A percentile compares a stretch with the other conserved stretches of the same genome.
Conservation (phyloP, 2,329 filamentous ascomycete genomes). For the Colletotrichum euphorbiae region DNA sequence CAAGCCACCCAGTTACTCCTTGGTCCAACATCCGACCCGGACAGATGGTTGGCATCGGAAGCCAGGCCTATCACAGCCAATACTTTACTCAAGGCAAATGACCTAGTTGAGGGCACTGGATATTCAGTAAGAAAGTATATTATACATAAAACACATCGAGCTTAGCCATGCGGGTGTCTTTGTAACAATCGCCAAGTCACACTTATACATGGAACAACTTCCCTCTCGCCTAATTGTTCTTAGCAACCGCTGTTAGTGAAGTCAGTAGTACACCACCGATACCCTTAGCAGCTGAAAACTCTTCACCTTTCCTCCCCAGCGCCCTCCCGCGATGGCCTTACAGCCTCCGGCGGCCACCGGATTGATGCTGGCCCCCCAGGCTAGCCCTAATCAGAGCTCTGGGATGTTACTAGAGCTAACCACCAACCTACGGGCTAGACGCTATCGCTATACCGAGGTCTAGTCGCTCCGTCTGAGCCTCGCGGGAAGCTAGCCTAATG, state of each 20-base stretch:
- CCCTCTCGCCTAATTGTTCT: too few species aligned
- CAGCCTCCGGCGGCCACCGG: not conserved
- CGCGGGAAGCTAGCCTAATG: constrained; percentile 5
- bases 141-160: too few species aligned
- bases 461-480: not conserved
- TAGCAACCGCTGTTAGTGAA: not conserved
- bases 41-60: too few species aligned
- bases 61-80: too few species aligned
- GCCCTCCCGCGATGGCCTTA: not conserved
- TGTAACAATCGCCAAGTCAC: too few species aligned
- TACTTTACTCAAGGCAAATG: too few species aligned
- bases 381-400: not conserved
- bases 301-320: not conserved
- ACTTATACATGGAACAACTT: too few species aligned
- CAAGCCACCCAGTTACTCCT: too few species aligned
- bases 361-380: not conserved
- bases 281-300: not conserved
- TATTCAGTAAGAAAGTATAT: too few species aligned
- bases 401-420: not conserved
- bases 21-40: too few species aligned
- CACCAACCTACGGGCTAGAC: not conserved
- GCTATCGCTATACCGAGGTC: not conserved
- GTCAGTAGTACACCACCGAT: not conserved
- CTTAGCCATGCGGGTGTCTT: too few species aligned
- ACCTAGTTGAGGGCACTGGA: too few species aligned